Evolutionary conservation across 108 stramenopile species (phyloP).

Genomic region (Cyclotella distinguenda): DNA sequence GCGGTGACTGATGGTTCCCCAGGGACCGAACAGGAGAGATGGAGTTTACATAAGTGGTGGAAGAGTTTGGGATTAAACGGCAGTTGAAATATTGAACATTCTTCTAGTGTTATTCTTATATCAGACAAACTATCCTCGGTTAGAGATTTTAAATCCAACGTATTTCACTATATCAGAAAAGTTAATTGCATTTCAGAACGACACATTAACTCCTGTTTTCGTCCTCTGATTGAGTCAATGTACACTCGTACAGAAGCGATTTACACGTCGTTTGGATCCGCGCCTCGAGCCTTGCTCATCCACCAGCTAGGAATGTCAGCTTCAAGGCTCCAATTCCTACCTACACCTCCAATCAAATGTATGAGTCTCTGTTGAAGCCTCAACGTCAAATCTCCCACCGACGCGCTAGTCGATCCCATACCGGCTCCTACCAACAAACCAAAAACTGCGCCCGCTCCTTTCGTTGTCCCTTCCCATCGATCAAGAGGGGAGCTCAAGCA

Average conservation of each 20-base stretch:
- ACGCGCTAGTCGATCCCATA: conserved; percentile 11
- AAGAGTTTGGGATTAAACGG: conserved; percentile 13
- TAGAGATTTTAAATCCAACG: no score
- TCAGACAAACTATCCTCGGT: no score
- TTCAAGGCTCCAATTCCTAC: conserved; percentile 43
- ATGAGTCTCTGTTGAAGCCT: conserved; percentile 40
- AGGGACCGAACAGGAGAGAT: conserved; percentile 4
- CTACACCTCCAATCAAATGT: conserved; percentile 29
- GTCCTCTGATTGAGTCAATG: no score
- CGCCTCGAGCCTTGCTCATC: conserved; percentile 51
- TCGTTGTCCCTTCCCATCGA: conserved; percentile 50
- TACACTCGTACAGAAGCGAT: neutral
- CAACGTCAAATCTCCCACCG: conserved; percentile 39
- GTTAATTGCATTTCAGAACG: no score
- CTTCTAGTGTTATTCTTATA: no score
- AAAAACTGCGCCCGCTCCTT: conserved; percentile 42
- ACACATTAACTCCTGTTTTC: no score
- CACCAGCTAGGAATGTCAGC: conserved; percentile 65
- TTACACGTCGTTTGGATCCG: conserved; percentile 39
- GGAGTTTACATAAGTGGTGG: conserved; percentile 14
- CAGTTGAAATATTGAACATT: no score
- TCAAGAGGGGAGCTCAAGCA: conserved; percentile 33
- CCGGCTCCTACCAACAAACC: conserved; percentile 40
- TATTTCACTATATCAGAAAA: no score
- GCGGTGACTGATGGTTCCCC: conserved; percentile 4